A percentile compares a stretch with the other conserved stretches of the same genome.
Conservation (phyloP, 2,329 filamentous ascomycete genomes). For the Tolypocladium tundrense region DNA sequence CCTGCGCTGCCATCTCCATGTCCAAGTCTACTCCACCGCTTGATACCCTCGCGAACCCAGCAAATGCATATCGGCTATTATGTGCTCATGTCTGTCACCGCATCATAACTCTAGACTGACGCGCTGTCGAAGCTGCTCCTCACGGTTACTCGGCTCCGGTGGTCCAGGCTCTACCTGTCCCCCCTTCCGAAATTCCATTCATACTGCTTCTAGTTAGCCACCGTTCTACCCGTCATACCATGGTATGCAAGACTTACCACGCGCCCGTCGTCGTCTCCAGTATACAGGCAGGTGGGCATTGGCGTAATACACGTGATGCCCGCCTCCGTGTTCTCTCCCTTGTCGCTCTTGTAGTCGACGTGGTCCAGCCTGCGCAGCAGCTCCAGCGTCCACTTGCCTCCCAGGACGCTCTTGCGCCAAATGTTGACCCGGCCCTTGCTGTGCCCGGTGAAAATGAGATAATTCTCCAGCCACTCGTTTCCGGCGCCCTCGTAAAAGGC, state of each 20-base stretch:
- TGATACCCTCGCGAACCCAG: not conserved
- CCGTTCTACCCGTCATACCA: no score
- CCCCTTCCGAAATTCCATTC: conserved; percentile 53
- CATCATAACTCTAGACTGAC: not conserved
- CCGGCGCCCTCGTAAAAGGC: conserved; percentile 87
- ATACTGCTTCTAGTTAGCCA: conserved; percentile 30
- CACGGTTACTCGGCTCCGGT: conserved; percentile 1
- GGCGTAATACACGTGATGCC: conserved; percentile 81
- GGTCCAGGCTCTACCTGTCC: conserved; percentile 38
- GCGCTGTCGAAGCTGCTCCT: not conserved
- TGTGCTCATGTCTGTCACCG: not conserved
- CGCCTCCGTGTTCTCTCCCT: conserved; percentile 46
- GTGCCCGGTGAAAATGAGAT: conserved; percentile 84
- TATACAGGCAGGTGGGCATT: conserved; percentile 77
- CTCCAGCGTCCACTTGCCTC: conserved; percentile 63
- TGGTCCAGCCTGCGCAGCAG: conserved; percentile 77
- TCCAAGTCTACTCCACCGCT: not conserved
- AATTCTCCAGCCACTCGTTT: conserved; percentile 85
- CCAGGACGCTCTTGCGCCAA: conserved; percentile 47
- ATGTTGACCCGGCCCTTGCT: conserved; percentile 73
- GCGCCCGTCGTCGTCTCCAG: conserved; percentile 84
- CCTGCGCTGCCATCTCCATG: not conserved
- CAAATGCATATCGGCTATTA: not conserved
- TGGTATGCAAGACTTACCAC: conserved; percentile 46
- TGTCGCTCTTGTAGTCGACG: conserved; percentile 54